Evolutionary conservation across 73 alveolate genomes (phyloP).

Genomic region (Uronychia setigera): DNA sequence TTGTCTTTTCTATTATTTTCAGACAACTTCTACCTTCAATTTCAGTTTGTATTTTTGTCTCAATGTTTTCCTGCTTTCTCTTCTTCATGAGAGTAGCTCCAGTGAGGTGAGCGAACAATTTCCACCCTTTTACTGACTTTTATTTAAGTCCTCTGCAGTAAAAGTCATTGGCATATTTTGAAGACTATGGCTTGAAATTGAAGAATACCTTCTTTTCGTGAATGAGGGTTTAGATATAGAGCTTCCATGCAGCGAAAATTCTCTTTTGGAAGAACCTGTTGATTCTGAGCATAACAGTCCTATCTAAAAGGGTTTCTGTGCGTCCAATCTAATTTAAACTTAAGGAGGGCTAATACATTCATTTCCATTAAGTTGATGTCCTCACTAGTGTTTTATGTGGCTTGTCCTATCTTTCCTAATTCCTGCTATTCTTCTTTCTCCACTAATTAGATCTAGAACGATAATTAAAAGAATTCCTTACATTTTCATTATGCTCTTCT

Average conservation of each 20-base stretch:
- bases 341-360: neutral
- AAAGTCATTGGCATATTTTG: neutral
- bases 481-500: neutral
- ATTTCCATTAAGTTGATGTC: neutral
- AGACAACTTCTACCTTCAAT: neutral
- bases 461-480: neutral
- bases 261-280: neutral
- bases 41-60: conserved; percentile 12
- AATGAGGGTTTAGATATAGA: neutral
- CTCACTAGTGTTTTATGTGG: neutral
- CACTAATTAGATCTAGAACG: neutral
- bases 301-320: neutral
- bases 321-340: neutral
- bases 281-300: neutral
- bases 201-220: neutral
- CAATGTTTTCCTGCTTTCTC: neutral
- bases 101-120: neutral
- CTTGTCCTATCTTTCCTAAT: neutral
- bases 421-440: neutral
- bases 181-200: neutral
- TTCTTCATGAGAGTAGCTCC: neutral
- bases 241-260: neutral
- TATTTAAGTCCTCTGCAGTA: neutral
- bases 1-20: conserved; percentile 14
- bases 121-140: neutral